A percentile compares a stretch with the other conserved stretches of the same genome.
Conservation (phyloP, 75 land plant species). For the Gnetum montanum region DNA sequence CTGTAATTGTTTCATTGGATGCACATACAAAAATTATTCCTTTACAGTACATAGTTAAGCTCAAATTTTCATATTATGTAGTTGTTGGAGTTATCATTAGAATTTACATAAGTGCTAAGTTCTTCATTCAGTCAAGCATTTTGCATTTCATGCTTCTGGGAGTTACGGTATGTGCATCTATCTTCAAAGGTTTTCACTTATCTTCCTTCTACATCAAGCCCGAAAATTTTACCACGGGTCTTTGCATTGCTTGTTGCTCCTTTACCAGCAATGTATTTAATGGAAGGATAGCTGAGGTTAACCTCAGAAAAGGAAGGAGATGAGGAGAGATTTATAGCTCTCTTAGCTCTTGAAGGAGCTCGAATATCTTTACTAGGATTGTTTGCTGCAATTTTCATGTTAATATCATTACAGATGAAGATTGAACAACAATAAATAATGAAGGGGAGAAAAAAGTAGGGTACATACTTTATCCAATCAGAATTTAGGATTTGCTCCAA, state of each 20-base stretch:
- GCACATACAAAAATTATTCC: constrained; percentile 84
- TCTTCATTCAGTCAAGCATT: constrained; percentile 62
- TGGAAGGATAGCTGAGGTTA: constrained; percentile 82
- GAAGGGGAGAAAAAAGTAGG: constrained; percentile 62
- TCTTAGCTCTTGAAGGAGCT: constrained; percentile 80
- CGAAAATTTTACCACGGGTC: constrained; percentile 81
- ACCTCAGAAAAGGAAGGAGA: constrained; percentile 32
- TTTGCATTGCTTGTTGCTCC: constrained; percentile 90
- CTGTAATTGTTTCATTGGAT: constrained; percentile 65
- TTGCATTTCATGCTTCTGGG: constrained; percentile 71
- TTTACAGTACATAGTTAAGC: constrained; percentile 79
- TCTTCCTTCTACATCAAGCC: constrained; percentile 89
- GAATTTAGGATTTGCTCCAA: constrained; percentile 38
- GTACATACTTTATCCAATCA: constrained; percentile 15
- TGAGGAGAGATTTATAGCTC: constrained; percentile 50
- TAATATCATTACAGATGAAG: constrained; percentile 84
- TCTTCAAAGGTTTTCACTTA: constrained; percentile 84
- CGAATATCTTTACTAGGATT: constrained; percentile 88
- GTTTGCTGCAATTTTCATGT: constrained; percentile 90
- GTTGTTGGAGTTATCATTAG: constrained; percentile 77
- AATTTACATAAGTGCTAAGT: constrained; percentile 77
- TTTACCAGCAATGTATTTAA: constrained; percentile 78
- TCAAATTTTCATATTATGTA: constrained; percentile 68
- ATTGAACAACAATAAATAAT: constrained; percentile 72
- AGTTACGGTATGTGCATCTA: constrained; percentile 65